Percentiles rank a stretch among this genome's conserved stretches.
These are phyloP conservation scores for Suillus sp. DNA, from an alignment of 768 basidiomycete species.

Conservation along the genomic window DNA sequence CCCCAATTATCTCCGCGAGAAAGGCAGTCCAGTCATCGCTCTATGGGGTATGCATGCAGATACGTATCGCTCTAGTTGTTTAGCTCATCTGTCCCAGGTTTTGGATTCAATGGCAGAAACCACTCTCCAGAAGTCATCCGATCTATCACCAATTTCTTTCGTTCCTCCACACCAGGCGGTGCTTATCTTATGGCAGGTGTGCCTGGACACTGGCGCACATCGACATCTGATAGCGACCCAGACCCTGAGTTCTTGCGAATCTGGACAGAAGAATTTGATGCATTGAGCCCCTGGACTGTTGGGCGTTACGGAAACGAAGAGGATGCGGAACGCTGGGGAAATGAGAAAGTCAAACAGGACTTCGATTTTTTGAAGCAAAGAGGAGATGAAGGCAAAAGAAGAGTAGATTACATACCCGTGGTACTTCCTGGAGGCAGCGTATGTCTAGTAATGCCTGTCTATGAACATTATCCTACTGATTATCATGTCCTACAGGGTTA, in stretches of 20 bases:
- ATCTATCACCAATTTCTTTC: conserved; percentile 59
- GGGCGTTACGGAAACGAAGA: conserved; percentile 64
- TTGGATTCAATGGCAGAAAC: conserved; percentile 63
- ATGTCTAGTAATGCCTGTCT: conserved; percentile 30
- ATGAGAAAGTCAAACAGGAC: conserved; percentile 65
- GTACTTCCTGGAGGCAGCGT: conserved; percentile 83
- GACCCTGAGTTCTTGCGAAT: conserved; percentile 66
- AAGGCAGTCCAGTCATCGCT: conserved; percentile 68
- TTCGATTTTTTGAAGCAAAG: conserved; percentile 56
- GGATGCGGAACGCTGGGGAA: conserved; percentile 65
- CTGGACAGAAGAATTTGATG: conserved; percentile 79
- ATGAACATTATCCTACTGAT: conserved; percentile 9
- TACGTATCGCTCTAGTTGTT: not conserved
- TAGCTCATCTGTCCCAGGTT: conserved; percentile 42
- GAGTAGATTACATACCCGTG: conserved; percentile 82
- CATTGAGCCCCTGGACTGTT: conserved; percentile 82
- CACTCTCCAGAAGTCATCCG: conserved; percentile 63
- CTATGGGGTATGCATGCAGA: conserved; percentile 58
- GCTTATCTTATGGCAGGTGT: conserved; percentile 73
- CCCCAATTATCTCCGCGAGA: conserved; percentile 72
- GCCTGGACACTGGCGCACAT: conserved; percentile 76
- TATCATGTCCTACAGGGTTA: conserved; percentile 49
- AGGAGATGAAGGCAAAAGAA: conserved; percentile 47
- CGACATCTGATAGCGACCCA: conserved; percentile 66
- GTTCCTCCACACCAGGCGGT: conserved; percentile 67